A percentile compares a stretch with the other conserved stretches of the same genome.
phyloP scores from a whole-genome alignment of 2,329 filamentous ascomycete genomes.

The Aspergillus sp. region DNA sequence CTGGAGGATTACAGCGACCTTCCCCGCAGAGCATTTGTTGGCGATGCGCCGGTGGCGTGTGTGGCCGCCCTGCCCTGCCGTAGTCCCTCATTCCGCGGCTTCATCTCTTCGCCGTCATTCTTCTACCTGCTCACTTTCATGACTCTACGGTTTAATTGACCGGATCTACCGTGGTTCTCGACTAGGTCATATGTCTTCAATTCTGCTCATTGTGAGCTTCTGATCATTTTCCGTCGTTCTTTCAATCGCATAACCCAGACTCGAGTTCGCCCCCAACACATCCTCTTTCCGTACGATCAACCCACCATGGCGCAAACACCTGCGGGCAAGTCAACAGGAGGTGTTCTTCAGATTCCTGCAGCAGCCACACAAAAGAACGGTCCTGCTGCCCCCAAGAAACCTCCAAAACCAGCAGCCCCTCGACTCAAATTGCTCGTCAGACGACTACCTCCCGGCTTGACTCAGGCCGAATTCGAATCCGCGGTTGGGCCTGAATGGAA shows the following conservation, averaged over 20 bases:
- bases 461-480: conserved; percentile 70
- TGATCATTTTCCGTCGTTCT: too few species aligned
- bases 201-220: too few species aligned
- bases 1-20: not conserved
- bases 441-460: conserved; percentile 81
- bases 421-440: conserved; percentile 84
- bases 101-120: not conserved
- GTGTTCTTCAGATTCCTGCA: conserved; percentile 53
- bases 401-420: conserved; percentile 49
- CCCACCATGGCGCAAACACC: conserved; percentile 29
- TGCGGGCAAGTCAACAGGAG: conserved; percentile 45
- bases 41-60: not conserved
- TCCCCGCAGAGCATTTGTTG: not conserved
- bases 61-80: not conserved
- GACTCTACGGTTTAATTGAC: too few species aligned
- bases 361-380: conserved; percentile 47
- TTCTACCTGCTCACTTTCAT: not conserved
- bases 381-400: conserved; percentile 46
- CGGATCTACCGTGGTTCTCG: too few species aligned
- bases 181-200: too few species aligned
- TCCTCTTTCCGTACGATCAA: not conserved
- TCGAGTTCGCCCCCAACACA: not conserved
- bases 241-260: not conserved
- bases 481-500: conserved; percentile 80
- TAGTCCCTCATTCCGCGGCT: not conserved